Percentiles rank a stretch among this genome's conserved stretches.
Conservation (phyloP, 495 filamentous ascomycete genomes). For the Penicillium argentinense region DNA sequence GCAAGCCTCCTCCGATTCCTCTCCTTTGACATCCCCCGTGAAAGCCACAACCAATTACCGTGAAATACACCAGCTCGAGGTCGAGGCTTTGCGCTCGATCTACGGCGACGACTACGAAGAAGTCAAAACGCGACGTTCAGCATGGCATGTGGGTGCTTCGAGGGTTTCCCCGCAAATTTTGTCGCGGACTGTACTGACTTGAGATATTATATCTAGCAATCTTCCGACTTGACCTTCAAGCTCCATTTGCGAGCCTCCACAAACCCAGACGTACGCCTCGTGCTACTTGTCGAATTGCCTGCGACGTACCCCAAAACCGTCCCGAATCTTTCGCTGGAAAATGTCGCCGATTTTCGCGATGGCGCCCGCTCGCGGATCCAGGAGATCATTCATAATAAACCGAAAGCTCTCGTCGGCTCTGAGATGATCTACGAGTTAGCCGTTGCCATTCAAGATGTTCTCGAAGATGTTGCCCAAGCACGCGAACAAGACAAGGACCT, state of each 20-base stretch:
- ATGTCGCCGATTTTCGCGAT: conserved; percentile 62
- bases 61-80: conserved; percentile 82
- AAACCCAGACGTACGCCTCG: conserved; percentile 63
- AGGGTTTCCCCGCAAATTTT: background rate
- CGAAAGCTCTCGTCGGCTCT: conserved; percentile 69
- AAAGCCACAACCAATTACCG: conserved; percentile 64
- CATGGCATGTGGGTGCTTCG: conserved; percentile 72
- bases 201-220: conserved; percentile 55
- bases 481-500: conserved; percentile 69
- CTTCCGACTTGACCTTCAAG: conserved; percentile 74
- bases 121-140: conserved; percentile 66
- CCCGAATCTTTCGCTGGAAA: conserved; percentile 68
- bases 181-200: conserved; percentile 3
- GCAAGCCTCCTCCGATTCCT: conserved; percentile 26
- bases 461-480: conserved; percentile 80
- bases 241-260: conserved; percentile 71
- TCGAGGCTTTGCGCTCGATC: conserved; percentile 83
- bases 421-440: conserved; percentile 92
- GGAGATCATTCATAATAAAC: conserved; percentile 66
- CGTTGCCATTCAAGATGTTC: conserved; percentile 75
- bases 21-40: conserved; percentile 27
- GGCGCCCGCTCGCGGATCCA: conserved; percentile 66
- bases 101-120: conserved; percentile 88
- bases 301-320: conserved; percentile 91
- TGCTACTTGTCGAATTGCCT: conserved; percentile 70